These are phyloP conservation scores for Talaromyces sp. DNA, from an alignment of 2,329 filamentous ascomycete genomes.

Conservation along the genomic window DNA sequence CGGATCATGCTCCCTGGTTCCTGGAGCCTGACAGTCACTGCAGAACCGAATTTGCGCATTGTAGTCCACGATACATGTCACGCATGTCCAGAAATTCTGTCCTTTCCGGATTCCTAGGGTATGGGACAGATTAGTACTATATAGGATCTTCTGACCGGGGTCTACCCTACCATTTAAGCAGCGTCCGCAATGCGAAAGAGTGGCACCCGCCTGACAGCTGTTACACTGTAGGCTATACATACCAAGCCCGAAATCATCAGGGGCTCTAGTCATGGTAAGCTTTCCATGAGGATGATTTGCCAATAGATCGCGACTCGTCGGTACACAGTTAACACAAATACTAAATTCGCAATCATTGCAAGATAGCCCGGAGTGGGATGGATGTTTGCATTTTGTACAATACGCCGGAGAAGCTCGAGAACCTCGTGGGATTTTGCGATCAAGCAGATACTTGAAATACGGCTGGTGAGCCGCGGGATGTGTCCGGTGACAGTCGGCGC, in stretches of 20 bases:
- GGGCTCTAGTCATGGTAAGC: conserved; percentile 7
- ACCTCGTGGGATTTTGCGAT: conserved; percentile 9
- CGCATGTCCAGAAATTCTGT: conserved; percentile 13
- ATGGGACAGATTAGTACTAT: background rate
- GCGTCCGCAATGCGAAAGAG: conserved; percentile 13
- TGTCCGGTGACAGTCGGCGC: conserved; percentile 6
- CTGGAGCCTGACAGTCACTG: conserved; percentile 8
- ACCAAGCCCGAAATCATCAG: conserved; percentile 10
- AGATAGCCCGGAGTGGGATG: conserved; percentile 8
- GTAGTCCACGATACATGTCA: conserved; percentile 14
- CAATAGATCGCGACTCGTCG: conserved; percentile 6
- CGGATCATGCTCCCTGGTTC: conserved; percentile 8
- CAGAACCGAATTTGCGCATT: conserved; percentile 14
- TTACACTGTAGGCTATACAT: conserved; percentile 10
- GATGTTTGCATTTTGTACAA: conserved; percentile 13
- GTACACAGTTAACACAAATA: conserved; percentile 11
- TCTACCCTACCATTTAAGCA: conserved; percentile 5
- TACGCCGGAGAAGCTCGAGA: background rate
- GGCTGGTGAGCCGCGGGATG: conserved; percentile 12
- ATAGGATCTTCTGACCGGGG: too few relatives aligned
- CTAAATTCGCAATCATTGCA: conserved; percentile 13
- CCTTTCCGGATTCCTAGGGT: conserved; percentile 6
- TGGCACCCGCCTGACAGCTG: conserved; percentile 8
- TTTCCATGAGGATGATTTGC: conserved; percentile 12
- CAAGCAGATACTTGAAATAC: conserved; percentile 13